These are phyloP conservation scores for Boletus smithii DNA, from an alignment of 1,284 basidiomycete genomes.

Conservation along the genomic window DNA sequence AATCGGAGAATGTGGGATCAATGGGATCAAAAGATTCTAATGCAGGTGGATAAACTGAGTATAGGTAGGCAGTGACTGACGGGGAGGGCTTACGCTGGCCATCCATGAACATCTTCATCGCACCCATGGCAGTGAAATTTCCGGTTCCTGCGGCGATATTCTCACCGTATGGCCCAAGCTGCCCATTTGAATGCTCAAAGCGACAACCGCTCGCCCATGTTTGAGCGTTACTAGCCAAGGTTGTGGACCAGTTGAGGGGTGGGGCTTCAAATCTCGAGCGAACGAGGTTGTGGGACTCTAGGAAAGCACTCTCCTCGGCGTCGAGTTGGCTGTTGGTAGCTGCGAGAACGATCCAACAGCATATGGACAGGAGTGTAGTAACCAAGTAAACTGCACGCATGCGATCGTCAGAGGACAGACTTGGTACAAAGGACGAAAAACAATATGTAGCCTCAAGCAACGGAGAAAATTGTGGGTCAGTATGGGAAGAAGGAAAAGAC, in stretches of 20 bases:
- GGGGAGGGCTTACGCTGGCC: slow-evolving; percentile 43
- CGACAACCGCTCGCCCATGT: slow-evolving; percentile 50
- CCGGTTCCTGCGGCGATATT: slow-evolving; percentile 57
- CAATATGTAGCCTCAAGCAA: background rate
- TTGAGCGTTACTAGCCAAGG: slow-evolving; percentile 44
- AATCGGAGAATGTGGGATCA: slow-evolving; percentile 37
- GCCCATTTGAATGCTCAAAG: slow-evolving; percentile 46
- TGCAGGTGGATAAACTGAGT: background rate
- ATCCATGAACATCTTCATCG: slow-evolving; percentile 46
- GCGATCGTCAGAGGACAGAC: slow-evolving; percentile 2
- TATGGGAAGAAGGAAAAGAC: background rate
- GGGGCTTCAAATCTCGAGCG: slow-evolving; percentile 42
- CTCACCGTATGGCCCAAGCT: slow-evolving; percentile 47
- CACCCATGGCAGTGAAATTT: slow-evolving; percentile 40
- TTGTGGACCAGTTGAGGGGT: slow-evolving; percentile 45
- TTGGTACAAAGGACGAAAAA: background rate
- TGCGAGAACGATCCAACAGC: slow-evolving; percentile 5
- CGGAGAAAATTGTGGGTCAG: background rate
- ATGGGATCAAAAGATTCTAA: slow-evolving; percentile 29
- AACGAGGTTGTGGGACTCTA: slow-evolving; percentile 47
- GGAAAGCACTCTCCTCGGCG: slow-evolving; percentile 31
- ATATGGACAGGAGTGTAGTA: slow-evolving; percentile 3
- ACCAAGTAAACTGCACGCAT: slow-evolving; percentile 10
- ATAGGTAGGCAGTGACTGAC: background rate
- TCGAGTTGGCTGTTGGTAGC: background rate